phyloP scores from a whole-genome alignment of 495 filamentous ascomycete species.

The Talaromyces proteolyticus region DNA sequence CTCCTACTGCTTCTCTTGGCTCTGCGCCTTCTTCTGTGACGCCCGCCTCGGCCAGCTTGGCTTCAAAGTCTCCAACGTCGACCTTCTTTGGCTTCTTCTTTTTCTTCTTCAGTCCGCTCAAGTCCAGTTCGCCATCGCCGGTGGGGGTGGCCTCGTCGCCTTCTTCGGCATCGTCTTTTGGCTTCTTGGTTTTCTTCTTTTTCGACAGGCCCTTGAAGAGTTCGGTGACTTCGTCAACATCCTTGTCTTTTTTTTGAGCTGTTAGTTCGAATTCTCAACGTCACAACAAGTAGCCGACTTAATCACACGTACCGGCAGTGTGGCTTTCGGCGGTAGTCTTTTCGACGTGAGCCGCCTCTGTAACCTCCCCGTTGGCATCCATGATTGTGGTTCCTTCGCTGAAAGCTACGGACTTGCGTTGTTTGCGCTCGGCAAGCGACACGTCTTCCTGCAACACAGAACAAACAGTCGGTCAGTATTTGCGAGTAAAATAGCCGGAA shows the following conservation, averaged over 20 bases:
- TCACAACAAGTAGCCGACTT: no score
- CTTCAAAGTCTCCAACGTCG: slow-evolving; percentile 73
- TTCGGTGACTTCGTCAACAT: slow-evolving; percentile 65
- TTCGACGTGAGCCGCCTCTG: slow-evolving; percentile 58
- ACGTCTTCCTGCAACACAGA: slow-evolving; percentile 22
- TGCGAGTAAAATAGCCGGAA: neutral
- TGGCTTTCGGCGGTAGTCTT: slow-evolving; percentile 66
- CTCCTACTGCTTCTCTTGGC: slow-evolving; percentile 40
- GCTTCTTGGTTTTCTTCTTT: slow-evolving; percentile 69
- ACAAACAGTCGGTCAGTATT: slow-evolving; percentile 2
- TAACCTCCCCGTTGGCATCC: slow-evolving; percentile 77
- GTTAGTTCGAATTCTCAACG: no score
- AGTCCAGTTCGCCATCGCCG: slow-evolving; percentile 65
- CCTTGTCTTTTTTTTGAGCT: slow-evolving; percentile 48
- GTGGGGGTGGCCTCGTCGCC: slow-evolving; percentile 50
- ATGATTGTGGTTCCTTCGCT: slow-evolving; percentile 78
- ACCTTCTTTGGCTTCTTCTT: slow-evolving; percentile 81
- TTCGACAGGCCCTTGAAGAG: slow-evolving; percentile 83
- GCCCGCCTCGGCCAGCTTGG: slow-evolving; percentile 70
- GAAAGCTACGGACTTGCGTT: slow-evolving; percentile 89
- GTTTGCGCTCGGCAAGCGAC: slow-evolving; percentile 36
- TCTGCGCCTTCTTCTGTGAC: slow-evolving; percentile 45
- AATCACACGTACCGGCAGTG: slow-evolving; percentile 47
- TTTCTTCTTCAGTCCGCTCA: slow-evolving; percentile 81
- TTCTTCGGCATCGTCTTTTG: slow-evolving; percentile 54